phyloP scores from a whole-genome alignment of 331 rosid genomes.

The Stylosanthes scabra region DNA sequence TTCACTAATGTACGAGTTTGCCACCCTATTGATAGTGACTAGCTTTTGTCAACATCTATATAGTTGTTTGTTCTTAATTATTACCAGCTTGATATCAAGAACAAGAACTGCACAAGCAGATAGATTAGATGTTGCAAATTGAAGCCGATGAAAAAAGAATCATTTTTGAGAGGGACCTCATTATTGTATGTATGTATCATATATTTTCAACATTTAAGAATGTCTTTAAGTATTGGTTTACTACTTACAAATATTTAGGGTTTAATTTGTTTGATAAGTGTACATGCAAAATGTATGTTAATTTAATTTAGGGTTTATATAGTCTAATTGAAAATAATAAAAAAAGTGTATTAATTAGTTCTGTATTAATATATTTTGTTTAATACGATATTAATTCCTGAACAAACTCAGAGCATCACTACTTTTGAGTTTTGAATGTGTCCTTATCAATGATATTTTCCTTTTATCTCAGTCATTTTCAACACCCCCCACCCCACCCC shows the following conservation, averaged over 20 bases:
- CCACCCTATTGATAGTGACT: constrained; percentile 41
- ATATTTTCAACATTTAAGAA: too few species aligned
- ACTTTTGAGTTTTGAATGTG: not conserved
- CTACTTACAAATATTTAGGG: too few species aligned
- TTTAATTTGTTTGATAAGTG: too few species aligned
- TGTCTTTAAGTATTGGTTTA: not conserved
- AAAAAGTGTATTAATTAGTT: too few species aligned
- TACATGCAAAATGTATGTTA: too few species aligned
- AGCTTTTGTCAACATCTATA: constrained; percentile 14
- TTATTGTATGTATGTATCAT: too few species aligned
- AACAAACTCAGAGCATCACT: not conserved
- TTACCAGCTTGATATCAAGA: not conserved
- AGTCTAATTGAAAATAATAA: too few species aligned
- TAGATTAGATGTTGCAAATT: not conserved
- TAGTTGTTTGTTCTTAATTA: not conserved
- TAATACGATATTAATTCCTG: not conserved
- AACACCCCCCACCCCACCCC: not conserved
- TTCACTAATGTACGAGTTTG: constrained; percentile 7
- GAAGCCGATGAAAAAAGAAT: not conserved
- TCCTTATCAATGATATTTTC: constrained; percentile 7
- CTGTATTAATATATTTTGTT: not conserved
- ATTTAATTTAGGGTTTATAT: too few species aligned
- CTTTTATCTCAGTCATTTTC: not conserved
- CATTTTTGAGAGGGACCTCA: constrained; percentile 6
- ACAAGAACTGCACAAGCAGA: constrained; percentile 15